Conservation (phyloP, 1,139 yeast genomes). For the Pichia sp. region DNA sequence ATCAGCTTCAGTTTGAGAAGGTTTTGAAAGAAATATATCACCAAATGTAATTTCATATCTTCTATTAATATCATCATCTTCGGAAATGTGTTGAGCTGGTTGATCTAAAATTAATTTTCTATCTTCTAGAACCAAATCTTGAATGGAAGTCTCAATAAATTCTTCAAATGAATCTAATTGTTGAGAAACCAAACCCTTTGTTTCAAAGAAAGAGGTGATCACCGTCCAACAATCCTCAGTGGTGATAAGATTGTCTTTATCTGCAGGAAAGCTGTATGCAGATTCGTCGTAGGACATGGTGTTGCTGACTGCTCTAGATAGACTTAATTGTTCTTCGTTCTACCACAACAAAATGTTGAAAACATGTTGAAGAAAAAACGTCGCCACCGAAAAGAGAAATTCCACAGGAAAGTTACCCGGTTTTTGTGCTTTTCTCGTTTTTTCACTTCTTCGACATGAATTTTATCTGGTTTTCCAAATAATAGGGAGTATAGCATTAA, state of each 20-base stretch:
- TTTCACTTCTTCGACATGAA: not conserved
- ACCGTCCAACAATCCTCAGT: slow-evolving; percentile 99
- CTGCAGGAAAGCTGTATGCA: slow-evolving; percentile 8
- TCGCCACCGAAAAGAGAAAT: not conserved
- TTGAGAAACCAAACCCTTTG: slow-evolving; percentile 94
- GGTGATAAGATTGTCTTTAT: slow-evolving; percentile 43
- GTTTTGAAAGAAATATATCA: slow-evolving; percentile 90
- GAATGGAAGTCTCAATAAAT: slow-evolving; percentile 93
- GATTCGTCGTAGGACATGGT: slow-evolving; percentile 8
- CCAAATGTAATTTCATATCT: slow-evolving; percentile 95
- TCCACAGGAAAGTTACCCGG: not conserved
- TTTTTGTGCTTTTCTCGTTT: not conserved
- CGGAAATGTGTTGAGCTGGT: slow-evolving; percentile 95
- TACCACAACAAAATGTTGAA: not conserved
- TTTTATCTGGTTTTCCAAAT: not conserved
- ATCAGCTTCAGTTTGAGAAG: slow-evolving; percentile 98
- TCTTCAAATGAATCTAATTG: slow-evolving; percentile 98
- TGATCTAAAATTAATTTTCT: slow-evolving; percentile 90
- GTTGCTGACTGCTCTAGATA: not conserved
- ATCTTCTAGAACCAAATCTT: slow-evolving; percentile 95
- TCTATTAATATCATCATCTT: slow-evolving; percentile 80
- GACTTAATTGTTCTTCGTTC: not conserved
- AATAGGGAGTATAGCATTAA: no score
- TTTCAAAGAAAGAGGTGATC: slow-evolving; percentile 90
- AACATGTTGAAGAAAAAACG: not conserved